A percentile compares a stretch with the other conserved stretches of the same genome.
Evolutionary conservation across 2,329 filamentous ascomycete species (phyloP).

Genomic region (Beauveria brongniartii): DNA sequence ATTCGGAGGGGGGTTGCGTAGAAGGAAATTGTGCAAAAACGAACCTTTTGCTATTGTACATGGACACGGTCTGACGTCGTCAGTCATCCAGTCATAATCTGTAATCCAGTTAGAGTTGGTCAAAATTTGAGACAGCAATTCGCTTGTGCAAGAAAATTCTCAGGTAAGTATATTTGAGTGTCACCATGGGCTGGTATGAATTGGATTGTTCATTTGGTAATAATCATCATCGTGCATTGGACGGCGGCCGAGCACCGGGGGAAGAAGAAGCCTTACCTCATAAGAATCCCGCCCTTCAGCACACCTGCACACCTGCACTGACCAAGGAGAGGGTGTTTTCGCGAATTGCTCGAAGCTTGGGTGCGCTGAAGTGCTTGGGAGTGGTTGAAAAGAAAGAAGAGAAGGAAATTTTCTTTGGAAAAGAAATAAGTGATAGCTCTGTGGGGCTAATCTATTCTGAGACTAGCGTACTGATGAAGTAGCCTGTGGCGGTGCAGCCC

Average conservation of each 20-base stretch:
- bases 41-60: constrained; percentile 37
- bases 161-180: constrained; percentile 41
- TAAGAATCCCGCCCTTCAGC: background rate
- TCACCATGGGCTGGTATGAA: constrained; percentile 53
- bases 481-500: constrained; percentile 28
- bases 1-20: constrained; percentile 28
- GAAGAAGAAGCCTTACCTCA: constrained; percentile 3
- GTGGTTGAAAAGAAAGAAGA: constrained; percentile 13
- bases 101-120: constrained; percentile 14
- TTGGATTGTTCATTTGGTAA: constrained; percentile 51
- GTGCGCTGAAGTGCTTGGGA: constrained; percentile 8
- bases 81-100: constrained; percentile 9
- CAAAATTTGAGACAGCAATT: constrained; percentile 7
- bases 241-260: background rate
- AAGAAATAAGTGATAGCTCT: constrained; percentile 7
- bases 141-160: constrained; percentile 25
- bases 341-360: background rate
- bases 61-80: background rate
- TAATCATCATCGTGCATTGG: constrained; percentile 29
- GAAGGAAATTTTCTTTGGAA: constrained; percentile 7
- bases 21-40: constrained; percentile 17
- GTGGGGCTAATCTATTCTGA: constrained; percentile 17
- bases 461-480: constrained; percentile 17
- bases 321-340: background rate
- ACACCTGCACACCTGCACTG: background rate